Evolutionary conservation across 2,329 filamentous ascomycete species (phyloP).

Genomic region (Fusarium coffeatum): DNA sequence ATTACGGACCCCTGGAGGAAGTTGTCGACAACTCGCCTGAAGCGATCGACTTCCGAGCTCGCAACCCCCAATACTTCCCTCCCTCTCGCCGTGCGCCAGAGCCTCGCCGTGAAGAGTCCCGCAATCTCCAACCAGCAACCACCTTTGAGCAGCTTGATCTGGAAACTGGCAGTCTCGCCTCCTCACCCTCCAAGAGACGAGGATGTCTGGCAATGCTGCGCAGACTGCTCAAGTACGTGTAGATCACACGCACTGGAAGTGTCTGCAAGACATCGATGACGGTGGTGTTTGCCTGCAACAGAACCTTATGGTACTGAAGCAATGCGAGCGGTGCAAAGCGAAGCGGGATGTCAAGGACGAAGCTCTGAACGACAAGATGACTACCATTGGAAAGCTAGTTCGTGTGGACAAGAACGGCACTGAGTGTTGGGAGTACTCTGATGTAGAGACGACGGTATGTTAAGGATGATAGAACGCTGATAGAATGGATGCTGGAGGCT

Average conservation of each 20-base stretch:
- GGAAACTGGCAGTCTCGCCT: neutral
- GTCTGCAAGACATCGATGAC: neutral
- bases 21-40: neutral
- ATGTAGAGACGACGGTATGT: neutral
- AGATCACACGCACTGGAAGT: conserved; percentile 7
- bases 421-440: conserved; percentile 10
- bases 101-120: neutral
- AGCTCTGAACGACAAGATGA: neutral
- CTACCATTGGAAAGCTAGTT: conserved; percentile 1
- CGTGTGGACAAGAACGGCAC: neutral
- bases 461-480: neutral
- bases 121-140: neutral
- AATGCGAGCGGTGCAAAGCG: neutral
- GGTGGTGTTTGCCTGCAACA: neutral
- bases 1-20: neutral
- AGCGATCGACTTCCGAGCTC: neutral
- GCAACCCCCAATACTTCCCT: neutral
- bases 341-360: conserved; percentile 3
- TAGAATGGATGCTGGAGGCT: neutral
- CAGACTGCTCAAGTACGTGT: neutral
- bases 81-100: neutral
- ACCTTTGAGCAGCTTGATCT: neutral
- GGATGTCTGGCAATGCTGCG: neutral
- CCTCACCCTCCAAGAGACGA: neutral
- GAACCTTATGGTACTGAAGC: conserved; percentile 1